These are phyloP conservation scores for Vanrija sp. DNA, from an alignment of 1,284 basidiomycete species.

Conservation along the genomic window DNA sequence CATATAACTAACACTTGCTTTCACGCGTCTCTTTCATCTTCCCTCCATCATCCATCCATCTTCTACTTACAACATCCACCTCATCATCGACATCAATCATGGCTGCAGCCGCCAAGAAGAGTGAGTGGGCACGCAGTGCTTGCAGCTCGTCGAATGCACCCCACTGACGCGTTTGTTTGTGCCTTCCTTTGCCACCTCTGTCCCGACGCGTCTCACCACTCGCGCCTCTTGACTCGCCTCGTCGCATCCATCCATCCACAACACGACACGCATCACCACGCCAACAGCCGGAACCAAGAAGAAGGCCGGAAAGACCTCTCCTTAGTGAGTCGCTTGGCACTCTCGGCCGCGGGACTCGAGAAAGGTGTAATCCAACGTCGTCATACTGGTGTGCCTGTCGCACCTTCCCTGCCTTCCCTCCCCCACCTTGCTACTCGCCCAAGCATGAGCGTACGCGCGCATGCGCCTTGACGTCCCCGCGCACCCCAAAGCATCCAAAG, in stretches of 20 bases:
- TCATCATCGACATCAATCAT: no score
- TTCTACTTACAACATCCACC: not conserved
- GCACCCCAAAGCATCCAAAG: not conserved
- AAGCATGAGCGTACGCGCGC: not conserved
- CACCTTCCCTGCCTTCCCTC: not conserved
- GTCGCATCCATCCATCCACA: not conserved
- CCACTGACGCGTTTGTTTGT: not conserved
- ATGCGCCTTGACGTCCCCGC: no score
- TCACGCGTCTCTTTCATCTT: conserved; percentile 15
- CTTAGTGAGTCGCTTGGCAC: conserved; percentile 34
- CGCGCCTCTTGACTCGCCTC: not conserved
- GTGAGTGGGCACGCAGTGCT: conserved; percentile 18
- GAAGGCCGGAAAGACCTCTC: conserved; percentile 31
- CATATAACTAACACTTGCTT: conserved; percentile 13
- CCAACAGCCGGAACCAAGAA: conserved; percentile 29
- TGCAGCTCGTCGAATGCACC: not conserved
- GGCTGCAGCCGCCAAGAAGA: conserved; percentile 31
- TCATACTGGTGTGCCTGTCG: not conserved
- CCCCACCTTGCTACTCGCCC: not conserved
- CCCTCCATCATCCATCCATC: conserved; percentile 2
- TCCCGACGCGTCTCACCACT: not conserved
- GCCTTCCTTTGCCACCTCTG: no score
- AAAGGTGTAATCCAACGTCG: no score
- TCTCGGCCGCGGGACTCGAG: no score
- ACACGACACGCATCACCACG: no score